phyloP scores from a whole-genome alignment of 257 asterid species.

The Lycium ferocissimum region DNA sequence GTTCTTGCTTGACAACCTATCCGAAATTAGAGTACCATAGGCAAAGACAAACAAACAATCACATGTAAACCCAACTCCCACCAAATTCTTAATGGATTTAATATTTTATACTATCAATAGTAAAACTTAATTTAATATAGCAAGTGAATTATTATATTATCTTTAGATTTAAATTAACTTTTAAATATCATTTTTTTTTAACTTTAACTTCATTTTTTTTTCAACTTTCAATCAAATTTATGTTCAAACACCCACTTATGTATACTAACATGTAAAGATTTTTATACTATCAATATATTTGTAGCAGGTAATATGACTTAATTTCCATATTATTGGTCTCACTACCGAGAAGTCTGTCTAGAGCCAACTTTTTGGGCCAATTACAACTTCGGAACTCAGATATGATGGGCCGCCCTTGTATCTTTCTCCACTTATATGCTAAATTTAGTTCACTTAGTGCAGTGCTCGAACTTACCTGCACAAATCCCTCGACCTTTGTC shows the following conservation, averaged over 20 bases:
- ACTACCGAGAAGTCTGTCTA: background rate
- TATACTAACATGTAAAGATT: too few species aligned
- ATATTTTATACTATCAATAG: background rate
- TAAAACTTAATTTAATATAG: background rate
- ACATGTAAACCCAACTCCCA: background rate
- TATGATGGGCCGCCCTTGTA: fast-evolving
- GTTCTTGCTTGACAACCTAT: background rate
- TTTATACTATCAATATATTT: background rate
- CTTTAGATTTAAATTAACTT: too few species aligned
- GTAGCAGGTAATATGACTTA: background rate
- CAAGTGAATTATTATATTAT: background rate
- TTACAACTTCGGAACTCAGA: background rate
- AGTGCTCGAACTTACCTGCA: background rate
- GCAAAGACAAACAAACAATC: background rate
- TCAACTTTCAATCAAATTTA: too few species aligned
- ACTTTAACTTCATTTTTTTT: too few species aligned
- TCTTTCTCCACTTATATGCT: background rate
- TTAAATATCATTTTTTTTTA: too few species aligned
- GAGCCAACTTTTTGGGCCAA: background rate
- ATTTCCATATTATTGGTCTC: background rate
- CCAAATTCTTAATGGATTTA: background rate
- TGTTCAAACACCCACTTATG: too few species aligned
- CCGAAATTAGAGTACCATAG: background rate
- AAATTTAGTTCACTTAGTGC: background rate
- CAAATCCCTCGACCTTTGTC: background rate